Base-by-base conservation (phyloP, 345 rosid species). In the Abelmoschus esculentus region DNA sequence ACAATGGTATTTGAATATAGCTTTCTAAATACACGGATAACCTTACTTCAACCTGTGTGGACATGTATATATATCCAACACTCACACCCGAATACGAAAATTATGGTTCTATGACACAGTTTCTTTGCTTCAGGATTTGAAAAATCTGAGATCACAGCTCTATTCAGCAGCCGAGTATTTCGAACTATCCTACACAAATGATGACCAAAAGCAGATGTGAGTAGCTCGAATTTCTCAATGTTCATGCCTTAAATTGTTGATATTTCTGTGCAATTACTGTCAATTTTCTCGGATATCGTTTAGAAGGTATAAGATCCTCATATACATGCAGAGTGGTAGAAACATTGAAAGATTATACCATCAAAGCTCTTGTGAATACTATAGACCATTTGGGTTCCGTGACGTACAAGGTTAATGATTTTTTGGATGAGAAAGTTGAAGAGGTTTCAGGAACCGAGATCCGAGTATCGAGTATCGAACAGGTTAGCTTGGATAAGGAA, bases 141-240 rank as follows among this genome's bases (percentile, higher is more conserved):
- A 86, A 77, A 93, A 85, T 79, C 79, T 93, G 73, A 81, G 97
- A 80, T 75, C 90, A 69, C 98, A 93, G 69, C 78, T 93, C 68
- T 93, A 93, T 72, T 86, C 98, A 58, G 98, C 98, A 55, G 98
- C 97, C 0, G 97, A 93, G 80, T 93, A 93, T 79, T 93, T 90
- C 56, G 98, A 93, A 68, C 70, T 89, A 47, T 90, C 98, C 19
- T 93, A 89, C 81, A 76, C 87, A 56, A 85, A 86, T 22, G 97
- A 93, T 71, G 89, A 82, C 74, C 92, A 93, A 66, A 90, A 90
- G 79, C 89, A 90, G 19, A 79, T 83, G 97, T 93, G 80, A 85
- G 93, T 77, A 74, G 18, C 50, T 75, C 14, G 32, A 29, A 44
- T 74, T 53, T 26, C 19, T 5, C 28, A 29, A 58, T 14, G 18